Evolutionary conservation across 2,329 filamentous ascomycete species (phyloP), one percentile per base, ranked within the genome.

Genomic region (Monilinia fructigena): DNA sequence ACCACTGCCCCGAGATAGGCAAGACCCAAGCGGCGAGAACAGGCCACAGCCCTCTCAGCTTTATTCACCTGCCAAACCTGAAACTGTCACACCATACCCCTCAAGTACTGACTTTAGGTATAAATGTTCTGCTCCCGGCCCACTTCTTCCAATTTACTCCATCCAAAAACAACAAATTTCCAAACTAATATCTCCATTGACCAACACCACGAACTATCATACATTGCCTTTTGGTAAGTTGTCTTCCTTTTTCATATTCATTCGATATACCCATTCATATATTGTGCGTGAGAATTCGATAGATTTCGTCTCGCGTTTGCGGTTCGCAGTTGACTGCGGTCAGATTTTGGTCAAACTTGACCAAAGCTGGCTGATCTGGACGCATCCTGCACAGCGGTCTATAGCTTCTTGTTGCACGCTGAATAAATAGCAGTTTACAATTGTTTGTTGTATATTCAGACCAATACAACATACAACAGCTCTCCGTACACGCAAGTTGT

Each of bases 141-240:
- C 48, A n/a, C 2, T 11, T 35, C 12, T n/a, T 14, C 20, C 26
- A 23, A 48, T 20, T 59, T 48, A 18, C 42, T 48, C 20, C 56
- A 48, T 48, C 6, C 11, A 11, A 18, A 59, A 23, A 48, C 42
- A 48, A 59, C 12, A 48, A 48, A 18, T 47, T 35, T 8, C 26
- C 28, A 35, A 23, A 3, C 16, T 35, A 20, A 3, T n/a, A 23
- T 18, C 28, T 18, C 35, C 7, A n/a, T 59, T 42, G 6, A 59
- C 42, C 42, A 59, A 20, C 7, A 23, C 35, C 14, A 23, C 11
- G 3, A 48, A 48, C 40, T 18, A 48, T 23, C 26, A 35, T 23
- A 35, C 56, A 59, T 35, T 23, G 42, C 16, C 8, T 20, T 16
- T 48, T 35, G 42, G 56, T 59, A 48, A 59, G 56, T n/a, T 42